phyloP scores from a whole-genome alignment of 164 flowering plant genomes.

The Sedum album region DNA sequence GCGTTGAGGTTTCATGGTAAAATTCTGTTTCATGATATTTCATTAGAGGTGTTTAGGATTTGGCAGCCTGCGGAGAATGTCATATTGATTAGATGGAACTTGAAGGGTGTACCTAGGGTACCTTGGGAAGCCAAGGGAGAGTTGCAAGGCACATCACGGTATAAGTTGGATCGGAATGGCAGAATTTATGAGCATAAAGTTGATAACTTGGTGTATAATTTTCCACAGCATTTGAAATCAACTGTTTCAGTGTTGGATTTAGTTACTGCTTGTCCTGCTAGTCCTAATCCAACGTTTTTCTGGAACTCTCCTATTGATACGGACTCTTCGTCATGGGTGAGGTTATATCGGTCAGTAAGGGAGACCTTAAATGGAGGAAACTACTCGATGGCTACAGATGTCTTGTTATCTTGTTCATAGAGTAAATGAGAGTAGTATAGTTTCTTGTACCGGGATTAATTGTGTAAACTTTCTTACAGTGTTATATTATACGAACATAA shows the following conservation, averaged over 20 bases:
- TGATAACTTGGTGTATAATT: slow-evolving; percentile 77
- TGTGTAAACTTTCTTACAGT: too few species aligned
- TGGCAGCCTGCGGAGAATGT: slow-evolving; percentile 87
- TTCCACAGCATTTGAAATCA: slow-evolving; percentile 55
- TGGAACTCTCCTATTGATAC: slow-evolving; percentile 35
- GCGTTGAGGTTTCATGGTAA: slow-evolving; percentile 78
- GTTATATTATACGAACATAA: too few species aligned
- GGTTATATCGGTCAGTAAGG: slow-evolving; percentile 63
- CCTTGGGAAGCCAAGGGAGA: slow-evolving; percentile 89
- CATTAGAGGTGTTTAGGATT: slow-evolving; percentile 54
- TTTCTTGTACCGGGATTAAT: not conserved
- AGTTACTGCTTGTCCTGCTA: slow-evolving; percentile 72
- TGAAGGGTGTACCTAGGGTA: slow-evolving; percentile 79
- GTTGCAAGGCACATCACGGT: slow-evolving; percentile 85
- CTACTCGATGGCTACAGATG: slow-evolving; percentile 34
- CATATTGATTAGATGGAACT: slow-evolving; percentile 79
- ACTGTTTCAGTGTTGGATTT: slow-evolving; percentile 74
- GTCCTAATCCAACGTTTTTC: slow-evolving; percentile 79
- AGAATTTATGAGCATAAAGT: slow-evolving; percentile 57
- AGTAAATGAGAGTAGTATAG: not conserved
- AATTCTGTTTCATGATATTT: slow-evolving; percentile 63
- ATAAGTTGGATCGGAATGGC: slow-evolving; percentile 75
- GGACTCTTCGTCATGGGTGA: slow-evolving; percentile 65
- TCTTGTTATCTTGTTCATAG: slow-evolving; percentile 52
- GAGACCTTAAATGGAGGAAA: slow-evolving; percentile 45